A percentile compares a stretch with the other conserved stretches of the same genome.
Conservation (phyloP, 2,329 filamentous ascomycete genomes). For the Dactylellina haptotyla region DNA sequence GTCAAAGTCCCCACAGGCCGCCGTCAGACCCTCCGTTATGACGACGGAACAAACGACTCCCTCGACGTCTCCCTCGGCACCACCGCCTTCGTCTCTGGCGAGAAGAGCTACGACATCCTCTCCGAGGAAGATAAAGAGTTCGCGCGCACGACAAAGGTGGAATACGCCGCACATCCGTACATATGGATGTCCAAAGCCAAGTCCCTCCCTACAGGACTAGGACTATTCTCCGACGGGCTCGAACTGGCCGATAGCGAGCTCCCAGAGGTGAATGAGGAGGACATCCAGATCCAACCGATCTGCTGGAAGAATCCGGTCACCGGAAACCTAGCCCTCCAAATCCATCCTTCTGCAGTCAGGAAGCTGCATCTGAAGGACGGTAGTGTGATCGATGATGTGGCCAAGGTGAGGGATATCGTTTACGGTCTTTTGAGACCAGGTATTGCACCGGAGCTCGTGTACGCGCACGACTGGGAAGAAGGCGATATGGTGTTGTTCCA, state of each 20-base stretch:
- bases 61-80: slow-evolving; percentile 77
- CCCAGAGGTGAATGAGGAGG: slow-evolving; percentile 72
- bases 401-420: slow-evolving; percentile 73
- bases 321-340: slow-evolving; percentile 74
- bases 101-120: slow-evolving; percentile 75
- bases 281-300: slow-evolving; percentile 79
- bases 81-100: slow-evolving; percentile 78
- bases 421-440: slow-evolving; percentile 77
- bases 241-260: slow-evolving; percentile 72
- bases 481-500: slow-evolving; percentile 82
- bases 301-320: slow-evolving; percentile 80
- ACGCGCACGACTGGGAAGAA: slow-evolving; percentile 79
- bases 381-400: slow-evolving; percentile 74
- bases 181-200: slow-evolving; percentile 80
- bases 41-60: slow-evolving; percentile 75
- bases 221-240: slow-evolving; percentile 73
- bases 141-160: slow-evolving; percentile 72
- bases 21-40: slow-evolving; percentile 75
- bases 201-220: slow-evolving; percentile 74
- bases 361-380: slow-evolving; percentile 75
- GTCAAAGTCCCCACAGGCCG: slow-evolving; percentile 76
- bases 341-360: slow-evolving; percentile 77
- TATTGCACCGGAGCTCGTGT: slow-evolving; percentile 75
- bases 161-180: slow-evolving; percentile 82
- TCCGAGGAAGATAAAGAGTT: slow-evolving; percentile 74